phyloP scores from a whole-genome alignment of 1,139 yeast species.

The Geotrichum fermentans region DNA sequence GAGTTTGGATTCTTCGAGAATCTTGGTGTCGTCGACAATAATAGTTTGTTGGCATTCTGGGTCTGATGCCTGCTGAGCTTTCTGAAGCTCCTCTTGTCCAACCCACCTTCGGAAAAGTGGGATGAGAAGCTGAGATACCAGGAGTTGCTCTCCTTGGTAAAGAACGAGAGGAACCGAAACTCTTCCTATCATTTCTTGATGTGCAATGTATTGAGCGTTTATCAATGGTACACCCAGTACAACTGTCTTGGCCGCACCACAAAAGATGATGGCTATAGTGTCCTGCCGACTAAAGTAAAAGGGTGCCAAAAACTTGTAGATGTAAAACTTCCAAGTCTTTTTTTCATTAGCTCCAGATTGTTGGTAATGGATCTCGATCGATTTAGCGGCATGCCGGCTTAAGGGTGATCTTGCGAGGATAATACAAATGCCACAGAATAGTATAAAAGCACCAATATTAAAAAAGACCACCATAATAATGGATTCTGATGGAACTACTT shows the following conservation, averaged over 20 bases:
- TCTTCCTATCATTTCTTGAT: conserved; percentile 59
- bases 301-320: conserved; percentile 40
- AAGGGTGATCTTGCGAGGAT: conserved; percentile 54
- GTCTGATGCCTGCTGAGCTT: too few relatives aligned
- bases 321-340: conserved; percentile 21
- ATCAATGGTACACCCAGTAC: conserved; percentile 82
- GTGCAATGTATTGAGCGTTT: conserved; percentile 70
- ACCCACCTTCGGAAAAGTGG: conserved; percentile 66
- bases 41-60: too few relatives aligned
- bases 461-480: conserved; percentile 74
- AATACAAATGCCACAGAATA: conserved; percentile 63
- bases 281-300: conserved; percentile 68
- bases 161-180: conserved; percentile 75
- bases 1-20: too few relatives aligned
- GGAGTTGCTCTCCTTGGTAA: conserved; percentile 82
- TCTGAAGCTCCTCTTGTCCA: conserved; percentile 13
- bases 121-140: conserved; percentile 66
- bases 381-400: conserved; percentile 29
- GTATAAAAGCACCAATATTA: conserved; percentile 69
- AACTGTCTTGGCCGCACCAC: conserved; percentile 92
- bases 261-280: conserved; percentile 72
- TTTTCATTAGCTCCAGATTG: conserved; percentile 43
- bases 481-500: conserved; percentile 61
- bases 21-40: too few relatives aligned
- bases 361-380: conserved; percentile 32